Conservation (phyloP, 2,329 filamentous ascomycete species). For the Fusarium zealandicum region DNA sequence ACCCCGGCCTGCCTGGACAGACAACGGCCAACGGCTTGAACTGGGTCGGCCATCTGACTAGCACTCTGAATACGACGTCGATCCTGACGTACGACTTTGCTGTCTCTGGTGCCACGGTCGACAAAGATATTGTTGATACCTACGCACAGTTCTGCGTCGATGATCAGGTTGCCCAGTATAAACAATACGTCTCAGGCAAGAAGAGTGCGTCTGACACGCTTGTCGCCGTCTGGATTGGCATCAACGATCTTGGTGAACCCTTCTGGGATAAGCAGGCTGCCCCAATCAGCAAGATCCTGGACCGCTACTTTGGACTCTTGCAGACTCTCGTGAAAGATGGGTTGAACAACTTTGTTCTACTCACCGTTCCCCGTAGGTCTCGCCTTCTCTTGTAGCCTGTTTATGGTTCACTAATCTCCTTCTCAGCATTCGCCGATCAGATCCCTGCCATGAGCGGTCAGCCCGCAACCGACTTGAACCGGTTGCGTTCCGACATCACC, state of each 20-base stretch:
- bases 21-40: constrained; percentile 32
- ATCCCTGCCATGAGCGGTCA: constrained; percentile 27
- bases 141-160: constrained; percentile 29
- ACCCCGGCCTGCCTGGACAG: constrained; percentile 26
- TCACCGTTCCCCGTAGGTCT: constrained; percentile 17
- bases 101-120: constrained; percentile 30
- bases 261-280: constrained; percentile 30
- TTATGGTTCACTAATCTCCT: background rate
- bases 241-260: constrained; percentile 32
- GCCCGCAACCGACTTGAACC: constrained; percentile 7
- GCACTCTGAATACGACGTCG: constrained; percentile 22
- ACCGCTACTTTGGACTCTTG: constrained; percentile 30
- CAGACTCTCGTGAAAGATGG: constrained; percentile 15
- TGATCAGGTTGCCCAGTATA: constrained; percentile 29
- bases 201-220: constrained; percentile 2
- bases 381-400: no score
- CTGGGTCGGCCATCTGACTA: constrained; percentile 31
- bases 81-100: constrained; percentile 35
- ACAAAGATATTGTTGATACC: constrained; percentile 30
- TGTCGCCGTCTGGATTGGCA: constrained; percentile 33
- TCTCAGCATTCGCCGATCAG: constrained; percentile 20
- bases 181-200: constrained; percentile 22
- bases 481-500: constrained; percentile 16
- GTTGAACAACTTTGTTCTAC: constrained; percentile 19
- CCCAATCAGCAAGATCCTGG: constrained; percentile 18